Base-by-base conservation (phyloP, 352 stramenopile species). In the Globisporangium uncinulatum region DNA sequence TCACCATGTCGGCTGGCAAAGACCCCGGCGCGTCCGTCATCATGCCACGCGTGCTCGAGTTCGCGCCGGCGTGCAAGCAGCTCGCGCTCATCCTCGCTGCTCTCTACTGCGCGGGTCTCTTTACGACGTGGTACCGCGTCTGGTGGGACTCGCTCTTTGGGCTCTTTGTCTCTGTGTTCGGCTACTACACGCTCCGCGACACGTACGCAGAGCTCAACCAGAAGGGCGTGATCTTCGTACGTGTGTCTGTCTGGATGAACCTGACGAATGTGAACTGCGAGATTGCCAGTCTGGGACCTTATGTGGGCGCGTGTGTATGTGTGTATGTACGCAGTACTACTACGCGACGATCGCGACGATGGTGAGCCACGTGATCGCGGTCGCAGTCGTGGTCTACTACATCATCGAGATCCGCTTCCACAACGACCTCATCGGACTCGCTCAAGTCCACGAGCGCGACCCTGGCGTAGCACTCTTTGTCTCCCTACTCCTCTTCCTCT, bases 91-190 rank as follows among this genome's bases (percentile, higher is more conserved):
- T 85, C 13, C 61, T 84, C 21, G 39, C 87, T 36, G 66, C 51
- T 10, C 51, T 89, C 31, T 87, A 77, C 66, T 19, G 73, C 39
- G 52, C 78, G 52, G 86, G 79, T 65, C 88, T 92, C 66, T 71
- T 71, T 17, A 66, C 86, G n/a, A 85, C 79, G 36, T 92, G 83
- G 83, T 90, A 89, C 67, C 68, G 70, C 43, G 78, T 92, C 37
- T 92, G 77, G 79, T 92, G 82, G 82, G 82, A 92, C 66, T 80
- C 77, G 39, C 59, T 87, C 61, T 77, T 90, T 44, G 74, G 71
- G 5, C 37, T 92, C 4, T 20, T 63, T 11, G 74, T 87, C 24
- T 73, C 70, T 24, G 45, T 50, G 15, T 72, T 67, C 24, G 83
- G 79, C 31, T 89, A 85, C 59, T 86, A 79, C 62, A 60, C 56